Percentiles rank a stretch among this genome's conserved stretches.
phyloP scores from a whole-genome alignment of 352 stramenopile genomes.

The Phytopythium litorale region DNA sequence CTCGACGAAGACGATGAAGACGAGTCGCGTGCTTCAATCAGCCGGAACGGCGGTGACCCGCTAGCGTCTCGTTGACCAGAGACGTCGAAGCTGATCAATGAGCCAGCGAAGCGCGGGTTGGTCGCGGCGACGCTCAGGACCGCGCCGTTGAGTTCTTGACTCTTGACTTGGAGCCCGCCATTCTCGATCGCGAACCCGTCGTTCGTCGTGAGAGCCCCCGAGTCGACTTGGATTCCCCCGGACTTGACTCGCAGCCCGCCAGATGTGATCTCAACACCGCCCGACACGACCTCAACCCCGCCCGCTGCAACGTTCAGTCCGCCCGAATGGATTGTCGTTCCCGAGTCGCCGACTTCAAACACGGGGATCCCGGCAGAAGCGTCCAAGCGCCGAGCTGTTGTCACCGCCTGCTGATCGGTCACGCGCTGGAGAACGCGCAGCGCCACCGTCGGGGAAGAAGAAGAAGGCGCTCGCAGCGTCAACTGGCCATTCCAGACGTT shows the following conservation, averaged over 20 bases:
- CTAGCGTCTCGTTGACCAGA: constrained; percentile 12
- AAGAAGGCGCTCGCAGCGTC: constrained; percentile 16
- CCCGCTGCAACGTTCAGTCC: constrained; percentile 48
- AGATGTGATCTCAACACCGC: constrained; percentile 55
- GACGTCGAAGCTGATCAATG: constrained; percentile 46
- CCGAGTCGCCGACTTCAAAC: constrained; percentile 56
- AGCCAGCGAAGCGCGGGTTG: constrained; percentile 47
- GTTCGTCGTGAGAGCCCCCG: constrained; percentile 38
- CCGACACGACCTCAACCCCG: constrained; percentile 48
- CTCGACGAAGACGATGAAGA: constrained; percentile 6
- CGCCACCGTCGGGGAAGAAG: constrained; percentile 8
- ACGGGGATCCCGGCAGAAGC: constrained; percentile 16
- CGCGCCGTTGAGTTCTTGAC: constrained; percentile 34
- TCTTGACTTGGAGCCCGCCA: constrained; percentile 53
- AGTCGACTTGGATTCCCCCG: constrained; percentile 52
- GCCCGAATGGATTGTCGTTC: constrained; percentile 49
- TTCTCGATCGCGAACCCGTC: constrained; percentile 61
- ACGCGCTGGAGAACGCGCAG: constrained; percentile 18
- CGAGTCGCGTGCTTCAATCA: constrained; percentile 34
- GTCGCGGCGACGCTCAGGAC: constrained; percentile 38
- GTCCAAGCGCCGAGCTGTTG: constrained; percentile 6
- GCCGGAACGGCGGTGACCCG: constrained; percentile 25
- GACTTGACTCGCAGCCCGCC: constrained; percentile 52
- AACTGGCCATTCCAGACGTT: constrained; percentile 39
- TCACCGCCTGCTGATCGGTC: constrained; percentile 9